Evolutionary conservation across 805 yeast genomes (phyloP), one percentile per base, ranked within the genome.

Genomic region (Candida tallmaniae): DNA sequence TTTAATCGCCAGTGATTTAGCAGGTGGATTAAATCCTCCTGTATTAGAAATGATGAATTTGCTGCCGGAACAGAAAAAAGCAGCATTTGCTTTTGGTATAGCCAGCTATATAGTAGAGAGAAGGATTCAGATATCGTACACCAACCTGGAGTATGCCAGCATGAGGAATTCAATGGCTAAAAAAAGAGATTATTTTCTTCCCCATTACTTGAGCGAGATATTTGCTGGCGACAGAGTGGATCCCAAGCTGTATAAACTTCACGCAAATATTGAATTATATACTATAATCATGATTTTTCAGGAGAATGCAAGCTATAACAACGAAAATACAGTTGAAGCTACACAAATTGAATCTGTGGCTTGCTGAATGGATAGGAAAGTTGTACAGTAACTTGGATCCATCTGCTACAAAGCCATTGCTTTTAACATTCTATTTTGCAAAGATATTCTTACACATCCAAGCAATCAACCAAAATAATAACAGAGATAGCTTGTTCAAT

Each of bases 11-110:
- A 31, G 35, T 24, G 35, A 31, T 24, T 24, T 31, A 14, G 35
- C 35, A 16, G 35, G 35, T n/a, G 16, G 35, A 21, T 31, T 31
- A 17, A 31, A 31, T 31, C 35, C 35, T n/a, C 35, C 28, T 7
- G 23, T 23, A 14, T 24, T 31, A 9, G 35, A 31, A 4, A 31
- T 10, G 7, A 6, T 23, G 5, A 14, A 31, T 16, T 11, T 31
- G 6, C 17, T 21, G 12, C 6, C 11, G n/a, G 17, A 24, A n/a
- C 12, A 31, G 16, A 31, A 21, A 19, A 23, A 13, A 14, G 32
- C 32, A n/a, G 32, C 32, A n/a, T 29, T 29, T 17, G 32, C 32
- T 12, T 29, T 29, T 12, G 19, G 15, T 20, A 6, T 29, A 5
- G 32, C 32, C 6, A 18, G 24, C 9, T 29, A 29, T 19, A 29